These are phyloP conservation scores for Emmonsiellopsis sp. DNA, from an alignment of 2,329 filamentous ascomycete species.

Conservation along the genomic window DNA sequence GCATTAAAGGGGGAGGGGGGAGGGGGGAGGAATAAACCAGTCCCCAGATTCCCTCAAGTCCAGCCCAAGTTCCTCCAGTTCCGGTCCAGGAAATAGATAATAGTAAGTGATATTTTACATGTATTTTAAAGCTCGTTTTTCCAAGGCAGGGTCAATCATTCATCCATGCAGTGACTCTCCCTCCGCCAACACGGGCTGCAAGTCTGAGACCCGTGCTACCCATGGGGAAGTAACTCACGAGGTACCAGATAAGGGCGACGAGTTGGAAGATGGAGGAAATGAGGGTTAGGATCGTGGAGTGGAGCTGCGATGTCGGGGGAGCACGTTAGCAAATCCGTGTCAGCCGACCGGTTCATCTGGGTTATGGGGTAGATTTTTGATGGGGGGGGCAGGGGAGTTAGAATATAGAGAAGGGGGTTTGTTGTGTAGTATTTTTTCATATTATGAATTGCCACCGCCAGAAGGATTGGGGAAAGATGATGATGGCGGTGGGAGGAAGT, in stretches of 20 bases:
- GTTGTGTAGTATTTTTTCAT: not conserved
- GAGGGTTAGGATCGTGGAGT: slow-evolving; percentile 74
- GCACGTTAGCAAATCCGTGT: not conserved
- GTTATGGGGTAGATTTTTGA: not conserved
- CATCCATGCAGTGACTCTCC: slow-evolving; percentile 81
- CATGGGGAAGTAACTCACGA: slow-evolving; percentile 97
- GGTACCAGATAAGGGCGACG: slow-evolving; percentile 77
- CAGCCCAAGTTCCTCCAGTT: too few relatives aligned
- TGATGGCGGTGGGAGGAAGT: not conserved
- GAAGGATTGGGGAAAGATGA: not conserved
- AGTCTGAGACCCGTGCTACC: slow-evolving; percentile 79
- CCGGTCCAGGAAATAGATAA: not conserved
- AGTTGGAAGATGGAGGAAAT: slow-evolving; percentile 77
- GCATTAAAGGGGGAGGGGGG: too few relatives aligned
- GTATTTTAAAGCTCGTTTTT: not conserved
- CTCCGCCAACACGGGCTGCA: slow-evolving; percentile 75
- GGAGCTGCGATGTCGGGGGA: slow-evolving; percentile 49
- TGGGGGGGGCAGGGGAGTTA: not conserved
- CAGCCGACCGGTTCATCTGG: not conserved
- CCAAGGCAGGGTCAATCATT: slow-evolving; percentile 46
- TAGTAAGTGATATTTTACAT: not conserved
- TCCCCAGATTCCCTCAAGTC: too few relatives aligned
- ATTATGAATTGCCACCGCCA: not conserved
- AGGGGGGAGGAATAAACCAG: too few relatives aligned
- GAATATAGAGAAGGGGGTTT: too few relatives aligned